Conservation (phyloP, 2,329 filamentous ascomycete species). For the Neodidymelliopsis sp. region DNA sequence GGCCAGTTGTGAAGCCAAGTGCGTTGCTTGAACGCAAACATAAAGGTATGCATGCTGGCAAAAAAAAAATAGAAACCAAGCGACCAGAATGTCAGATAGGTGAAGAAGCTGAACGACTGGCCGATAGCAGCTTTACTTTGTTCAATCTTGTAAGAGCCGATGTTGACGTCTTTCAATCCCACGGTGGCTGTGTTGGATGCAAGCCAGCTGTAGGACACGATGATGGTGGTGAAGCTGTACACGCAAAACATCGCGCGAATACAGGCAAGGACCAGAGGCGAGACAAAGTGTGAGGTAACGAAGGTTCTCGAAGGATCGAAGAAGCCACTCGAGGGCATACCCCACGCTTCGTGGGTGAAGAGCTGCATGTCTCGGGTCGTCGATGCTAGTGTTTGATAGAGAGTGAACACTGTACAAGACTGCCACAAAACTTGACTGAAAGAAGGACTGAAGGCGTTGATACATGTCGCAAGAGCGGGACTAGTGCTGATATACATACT, state of each 20-base stretch:
- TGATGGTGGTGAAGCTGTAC: conserved; percentile 72
- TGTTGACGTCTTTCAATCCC: conserved; percentile 36
- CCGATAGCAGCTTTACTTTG: conserved; percentile 64
- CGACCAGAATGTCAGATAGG: conserved; percentile 80
- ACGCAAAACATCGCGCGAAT: conserved; percentile 60
- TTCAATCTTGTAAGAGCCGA: conserved; percentile 63
- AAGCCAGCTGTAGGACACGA: conserved; percentile 71
- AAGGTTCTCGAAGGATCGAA: conserved; percentile 65
- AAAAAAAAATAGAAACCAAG: conserved; percentile 77
- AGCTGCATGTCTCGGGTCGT: conserved; percentile 26
- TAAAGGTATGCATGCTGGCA: conserved; percentile 70
- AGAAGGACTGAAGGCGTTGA: not conserved
- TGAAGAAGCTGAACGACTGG: conserved; percentile 79
- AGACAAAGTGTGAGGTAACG: conserved; percentile 79
- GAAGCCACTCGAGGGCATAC: conserved; percentile 32
- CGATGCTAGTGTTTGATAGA: not conserved
- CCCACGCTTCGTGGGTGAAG: conserved; percentile 30
- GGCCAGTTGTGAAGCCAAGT: conserved; percentile 48
- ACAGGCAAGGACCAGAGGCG: conserved; percentile 66
- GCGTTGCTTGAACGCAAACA: conserved; percentile 56
- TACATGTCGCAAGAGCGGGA: not conserved
- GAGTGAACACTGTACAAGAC: not conserved
- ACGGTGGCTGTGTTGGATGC: conserved; percentile 27
- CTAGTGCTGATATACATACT: conserved; percentile 9
- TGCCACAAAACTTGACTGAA: not conserved